These are phyloP conservation scores for Aquanectria penicillioides DNA, from an alignment of 2,329 filamentous ascomycete species.

Conservation along the genomic window DNA sequence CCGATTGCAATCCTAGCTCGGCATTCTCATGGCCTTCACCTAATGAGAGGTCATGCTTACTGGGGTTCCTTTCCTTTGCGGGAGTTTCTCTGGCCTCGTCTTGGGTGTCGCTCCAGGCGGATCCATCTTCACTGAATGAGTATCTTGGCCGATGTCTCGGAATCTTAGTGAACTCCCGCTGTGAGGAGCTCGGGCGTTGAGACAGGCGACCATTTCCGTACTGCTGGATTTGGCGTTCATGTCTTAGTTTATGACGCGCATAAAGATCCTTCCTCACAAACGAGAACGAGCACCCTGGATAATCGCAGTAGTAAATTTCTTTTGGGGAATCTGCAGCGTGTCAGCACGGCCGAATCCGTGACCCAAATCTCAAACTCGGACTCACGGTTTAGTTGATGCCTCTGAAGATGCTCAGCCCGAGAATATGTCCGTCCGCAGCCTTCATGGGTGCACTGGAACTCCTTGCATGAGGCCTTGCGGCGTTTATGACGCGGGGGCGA, in stretches of 20 bases:
- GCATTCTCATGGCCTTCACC: conserved; percentile 13
- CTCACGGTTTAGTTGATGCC: conserved; percentile 42
- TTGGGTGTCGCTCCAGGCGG: conserved; percentile 41
- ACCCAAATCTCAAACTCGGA: neutral
- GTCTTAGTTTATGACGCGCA: conserved; percentile 41
- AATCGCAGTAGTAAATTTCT: conserved; percentile 44
- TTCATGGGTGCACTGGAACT: conserved; percentile 44
- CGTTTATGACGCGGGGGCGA: conserved; percentile 44
- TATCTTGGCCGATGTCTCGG: conserved; percentile 34
- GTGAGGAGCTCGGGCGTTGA: conserved; percentile 33
- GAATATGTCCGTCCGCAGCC: conserved; percentile 43
- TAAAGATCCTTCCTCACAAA: conserved; percentile 43
- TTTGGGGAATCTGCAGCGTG: conserved; percentile 39
- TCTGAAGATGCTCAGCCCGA: conserved; percentile 41
- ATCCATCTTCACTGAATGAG: conserved; percentile 41
- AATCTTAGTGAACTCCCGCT: conserved; percentile 37
- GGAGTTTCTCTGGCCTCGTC: conserved; percentile 37
- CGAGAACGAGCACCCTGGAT: conserved; percentile 42
- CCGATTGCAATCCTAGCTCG: conserved; percentile 12
- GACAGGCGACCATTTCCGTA: conserved; percentile 40
- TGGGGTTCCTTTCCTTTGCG: conserved; percentile 24
- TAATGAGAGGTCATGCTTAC: conserved; percentile 19
- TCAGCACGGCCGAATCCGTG: conserved; percentile 21
- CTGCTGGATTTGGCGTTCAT: conserved; percentile 40
- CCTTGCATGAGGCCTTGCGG: conserved; percentile 44